phyloP scores from a whole-genome alignment of 1,284 basidiomycete species.

The Coniophora puteana region DNA sequence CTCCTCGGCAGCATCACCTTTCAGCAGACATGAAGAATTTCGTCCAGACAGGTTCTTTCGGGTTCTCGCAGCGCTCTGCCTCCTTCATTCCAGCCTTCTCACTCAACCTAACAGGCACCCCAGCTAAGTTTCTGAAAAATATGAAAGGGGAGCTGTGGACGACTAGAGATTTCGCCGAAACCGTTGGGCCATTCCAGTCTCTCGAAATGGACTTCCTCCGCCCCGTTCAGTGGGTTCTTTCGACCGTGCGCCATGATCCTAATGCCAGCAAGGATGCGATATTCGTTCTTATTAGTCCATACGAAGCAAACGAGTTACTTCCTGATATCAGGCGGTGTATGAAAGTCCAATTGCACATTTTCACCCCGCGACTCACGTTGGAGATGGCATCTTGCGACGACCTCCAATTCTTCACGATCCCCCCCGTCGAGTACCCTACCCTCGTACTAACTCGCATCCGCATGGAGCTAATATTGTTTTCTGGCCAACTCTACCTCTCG shows the following conservation, averaged over 20 bases:
- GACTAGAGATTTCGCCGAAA: conserved; percentile 17
- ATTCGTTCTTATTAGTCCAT: conserved; percentile 42
- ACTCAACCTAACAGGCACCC: conserved; percentile 4
- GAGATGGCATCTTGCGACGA: conserved; percentile 37
- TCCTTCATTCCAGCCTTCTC: conserved; percentile 18
- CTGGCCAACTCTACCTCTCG: conserved; percentile 40
- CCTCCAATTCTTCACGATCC: conserved; percentile 31
- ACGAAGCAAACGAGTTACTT: conserved; percentile 40
- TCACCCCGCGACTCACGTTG: conserved; percentile 34
- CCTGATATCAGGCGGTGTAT: conserved; percentile 30
- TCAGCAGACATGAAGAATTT: conserved; percentile 26
- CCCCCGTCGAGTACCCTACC: conserved; percentile 15
- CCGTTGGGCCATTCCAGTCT: neutral
- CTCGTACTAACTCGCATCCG: conserved; percentile 18
- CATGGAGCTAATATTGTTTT: conserved; percentile 38
- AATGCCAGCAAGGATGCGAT: neutral
- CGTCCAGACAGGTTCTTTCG: conserved; percentile 21
- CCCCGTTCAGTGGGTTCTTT: conserved; percentile 42
- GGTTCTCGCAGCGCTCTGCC: neutral
- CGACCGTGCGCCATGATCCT: too few species aligned
- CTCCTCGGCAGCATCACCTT: conserved; percentile 21
- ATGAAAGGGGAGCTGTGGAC: conserved; percentile 20
- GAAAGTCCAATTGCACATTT: conserved; percentile 38
- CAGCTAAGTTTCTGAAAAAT: neutral
- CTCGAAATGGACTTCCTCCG: conserved; percentile 31